Evolutionary conservation across 176 grass and related monocot species (phyloP).

Genomic region (Aegilops sharonensis): DNA sequence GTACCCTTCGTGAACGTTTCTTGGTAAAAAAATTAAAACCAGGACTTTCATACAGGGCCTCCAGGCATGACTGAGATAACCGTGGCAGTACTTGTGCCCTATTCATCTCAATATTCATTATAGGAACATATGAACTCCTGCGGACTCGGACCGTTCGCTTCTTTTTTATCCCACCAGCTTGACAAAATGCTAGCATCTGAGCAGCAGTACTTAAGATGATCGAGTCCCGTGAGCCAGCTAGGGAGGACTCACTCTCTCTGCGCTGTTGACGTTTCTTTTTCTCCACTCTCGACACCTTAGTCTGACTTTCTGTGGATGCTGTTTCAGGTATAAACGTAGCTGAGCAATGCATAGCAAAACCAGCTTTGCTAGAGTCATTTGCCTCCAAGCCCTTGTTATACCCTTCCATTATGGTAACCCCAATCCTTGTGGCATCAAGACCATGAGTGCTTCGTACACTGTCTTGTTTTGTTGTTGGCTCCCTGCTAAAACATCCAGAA

Average conservation of each 20-base stretch:
- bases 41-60: conserved; percentile 34
- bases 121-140: conserved; percentile 35
- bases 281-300: conserved; percentile 10
- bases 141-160: conserved; percentile 42
- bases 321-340: conserved; percentile 27
- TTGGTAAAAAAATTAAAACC: conserved; percentile 49
- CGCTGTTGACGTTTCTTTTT: neutral
- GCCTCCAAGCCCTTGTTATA: conserved; percentile 27
- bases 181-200: conserved; percentile 39
- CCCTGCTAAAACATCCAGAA: conserved; percentile 21
- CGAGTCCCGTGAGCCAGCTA: conserved; percentile 2
- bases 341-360: conserved; percentile 21
- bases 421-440: conserved; percentile 11
- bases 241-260: conserved; percentile 12
- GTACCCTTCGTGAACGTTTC: conserved; percentile 48
- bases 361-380: conserved; percentile 20
- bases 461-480: conserved; percentile 27
- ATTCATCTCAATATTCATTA: conserved; percentile 23
- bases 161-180: conserved; percentile 43
- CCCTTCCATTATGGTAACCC: neutral
- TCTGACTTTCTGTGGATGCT: conserved; percentile 10
- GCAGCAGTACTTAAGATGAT: conserved; percentile 37
- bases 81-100: conserved; percentile 17
- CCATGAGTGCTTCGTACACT: conserved; percentile 13
- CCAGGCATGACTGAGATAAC: conserved; percentile 38